Base-by-base conservation (phyloP, 345 rosid species). In the Rhodamnia argentea region DNA sequence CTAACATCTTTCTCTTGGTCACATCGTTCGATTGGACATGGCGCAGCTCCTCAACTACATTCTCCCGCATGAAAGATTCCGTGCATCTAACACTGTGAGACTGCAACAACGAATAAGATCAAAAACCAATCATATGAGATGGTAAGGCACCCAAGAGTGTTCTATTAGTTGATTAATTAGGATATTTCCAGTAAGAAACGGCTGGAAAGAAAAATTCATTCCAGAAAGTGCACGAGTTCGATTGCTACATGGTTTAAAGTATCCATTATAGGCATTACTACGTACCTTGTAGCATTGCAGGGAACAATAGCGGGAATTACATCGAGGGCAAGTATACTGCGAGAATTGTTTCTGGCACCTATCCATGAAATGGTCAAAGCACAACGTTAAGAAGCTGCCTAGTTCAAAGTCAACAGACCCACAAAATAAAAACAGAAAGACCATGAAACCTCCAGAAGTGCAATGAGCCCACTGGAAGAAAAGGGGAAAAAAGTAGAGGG, bases 301-400 rank as follows among this genome's bases (percentile, higher is more conserved):
- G 12, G 99, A 95, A 81, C 98, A 96, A 87, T 97, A 96, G 1
- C 98, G 95, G 47, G 93, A 92, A 89, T 95, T 96, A 93, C 99
- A 97, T 85, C 99, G 93, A 54, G 99, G 99, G 84, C 99, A 95
- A 86, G 99, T 95, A 42, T 97, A 97, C 84, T 94, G 96, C 11
- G 99, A 93, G 87, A 96, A 97, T 84, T 97, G 98, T 89, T 95
- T 97, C 86, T 94, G 95, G 86, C 99, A 95, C 64, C 96, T 93
- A 87, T 26, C 86, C 51, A 58, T 44, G 44, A 53, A 88, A 76
- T 13, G 40, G 40, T 14, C 37, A 58, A 86, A 81, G 70, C 1
- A 29, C 40, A 37, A 29, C 56, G 42, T 52, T 24, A 47, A 54
- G 74, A n/a, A 52, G 56, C 52, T 44, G 20, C 44, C 14, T 44